Evolutionary conservation across 78 protist species (phyloP), one percentile per base, ranked within the genome.

Genomic region (Acrasis kona): DNA sequence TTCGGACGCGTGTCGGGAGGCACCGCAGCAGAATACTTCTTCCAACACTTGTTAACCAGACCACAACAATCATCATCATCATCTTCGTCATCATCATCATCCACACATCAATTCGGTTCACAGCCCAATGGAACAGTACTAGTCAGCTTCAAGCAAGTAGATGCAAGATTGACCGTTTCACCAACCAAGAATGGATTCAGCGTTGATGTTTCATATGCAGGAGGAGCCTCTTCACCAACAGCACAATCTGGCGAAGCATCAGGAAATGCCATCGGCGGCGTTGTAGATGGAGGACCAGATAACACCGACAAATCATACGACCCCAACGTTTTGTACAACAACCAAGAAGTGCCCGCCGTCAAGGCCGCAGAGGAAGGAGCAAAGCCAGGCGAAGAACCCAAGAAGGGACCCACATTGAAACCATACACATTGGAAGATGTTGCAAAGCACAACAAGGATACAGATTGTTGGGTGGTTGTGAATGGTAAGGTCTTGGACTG

Each of bases 391-490:
- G 5, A 39, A 37, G 39, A 34, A 31, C 30, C 5, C 7, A 31
- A 36, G 5, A 29, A 30, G 35, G 32, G 32, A 38, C 65, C 3
- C 29, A 41, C 66, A 65, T n/a, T 67, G 71, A 67, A 67, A 35
- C 74, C 39, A 40, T 89, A 85, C 72, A 78, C 90, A 7, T 12
- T 64, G 39, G 88, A 81, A 41, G 90, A 85, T 30, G 87, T 89
- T 32, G 81, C 89, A 5, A 78, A 40, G 68, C 92, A 89, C 78
- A 89, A 81, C 65, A 84, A 75, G 31, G 88, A 82, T 70, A 80
- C 58, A 3, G 92, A 89, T 74, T 84, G 89, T 75, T 89, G 92
- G 92, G 30, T 81, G 27, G 73, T 89, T 64, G 83, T 89, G 27
- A 68, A 80, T 42, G 92, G 85, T 40, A 70, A 77, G 65, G 83